phyloP scores from a whole-genome alignment of 1,139 yeast species.

The Yamadazyma conglobata region DNA sequence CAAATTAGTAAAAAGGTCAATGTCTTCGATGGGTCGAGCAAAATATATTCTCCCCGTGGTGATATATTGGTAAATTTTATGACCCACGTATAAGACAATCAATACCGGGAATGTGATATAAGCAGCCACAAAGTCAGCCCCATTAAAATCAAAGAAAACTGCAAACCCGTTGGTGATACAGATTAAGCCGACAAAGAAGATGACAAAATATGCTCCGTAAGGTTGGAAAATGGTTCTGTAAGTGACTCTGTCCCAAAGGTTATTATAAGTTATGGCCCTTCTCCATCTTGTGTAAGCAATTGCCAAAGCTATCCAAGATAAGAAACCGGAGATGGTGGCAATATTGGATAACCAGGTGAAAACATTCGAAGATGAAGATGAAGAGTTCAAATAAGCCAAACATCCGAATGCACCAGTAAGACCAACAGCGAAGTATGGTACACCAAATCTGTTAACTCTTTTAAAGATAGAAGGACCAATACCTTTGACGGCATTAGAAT shows the following conservation, averaged over 20 bases:
- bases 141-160: slow-evolving; percentile 51
- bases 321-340: slow-evolving; percentile 66
- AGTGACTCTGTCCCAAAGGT: slow-evolving; percentile 43
- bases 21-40: slow-evolving; percentile 32
- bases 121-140: slow-evolving; percentile 56
- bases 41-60: slow-evolving; percentile 18
- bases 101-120: slow-evolving; percentile 60
- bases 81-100: slow-evolving; percentile 43
- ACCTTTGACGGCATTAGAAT: slow-evolving; percentile 59
- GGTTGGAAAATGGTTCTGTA: slow-evolving; percentile 50
- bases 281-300: slow-evolving; percentile 52
- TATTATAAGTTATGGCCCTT: slow-evolving; percentile 44
- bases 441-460: slow-evolving; percentile 61
- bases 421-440: slow-evolving; percentile 52
- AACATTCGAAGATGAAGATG: slow-evolving; percentile 51
- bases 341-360: slow-evolving; percentile 68
- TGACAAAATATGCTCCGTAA: slow-evolving; percentile 48
- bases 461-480: slow-evolving; percentile 58
- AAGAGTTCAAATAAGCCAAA: slow-evolving; percentile 60
- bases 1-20: slow-evolving; percentile 46
- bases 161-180: slow-evolving; percentile 59
- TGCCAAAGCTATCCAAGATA: slow-evolving; percentile 59
- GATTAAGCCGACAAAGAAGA: slow-evolving; percentile 41
- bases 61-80: slow-evolving; percentile 29
- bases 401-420: slow-evolving; percentile 31